Evolutionary conservation across 2,329 filamentous ascomycete genomes (phyloP), one percentile per base, ranked within the genome.

Genomic region (Microdochium paspali): DNA sequence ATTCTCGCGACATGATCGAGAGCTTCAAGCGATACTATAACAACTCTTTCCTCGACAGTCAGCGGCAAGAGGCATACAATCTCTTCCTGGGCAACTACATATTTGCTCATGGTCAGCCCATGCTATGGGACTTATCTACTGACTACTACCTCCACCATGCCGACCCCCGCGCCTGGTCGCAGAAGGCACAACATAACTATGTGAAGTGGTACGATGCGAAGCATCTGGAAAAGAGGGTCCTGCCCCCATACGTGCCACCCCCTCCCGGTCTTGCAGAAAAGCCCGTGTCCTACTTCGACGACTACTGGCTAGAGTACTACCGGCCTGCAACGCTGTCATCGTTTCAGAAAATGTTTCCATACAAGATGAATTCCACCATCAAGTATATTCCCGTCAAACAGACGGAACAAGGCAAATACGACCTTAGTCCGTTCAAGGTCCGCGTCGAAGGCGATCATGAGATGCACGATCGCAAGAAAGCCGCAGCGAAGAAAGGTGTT

Each of bases 21-120:
- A 95, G 89, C 63, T 96, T 98, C 72, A 98, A 97, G 65, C 81
- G 93, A 24, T 98, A 97, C 65, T 98, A 98, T 66, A 95, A 97
- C 68, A 98, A 98, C 61, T 95, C 91, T 0, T 98, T 98, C 63
- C 77, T 98, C 9, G 93, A 98, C 64, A 90, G 86, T n/a, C 93
- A 98, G 62, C 82, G 93, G 26, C 93, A 98, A 66, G 93, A 98
- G 66, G 93, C 93, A 1, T 97, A 97, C 66, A 98, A 98, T 56
- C 73, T 98, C 10, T 98, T 98, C 60, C 76, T 98, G 1, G 93
- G 93, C 6, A 96, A 97, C 60, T 98, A 98, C 63, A 87, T 90
- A 45, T 97, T 90, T 61, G 70, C 78, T 0, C 82, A 89, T 53
- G 90, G 87, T 0, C 85, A 95, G 61, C 93, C 93, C 0, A 91